phyloP scores from a whole-genome alignment of 208 protist genomes.

The Trypanosoma vivax region DNA sequence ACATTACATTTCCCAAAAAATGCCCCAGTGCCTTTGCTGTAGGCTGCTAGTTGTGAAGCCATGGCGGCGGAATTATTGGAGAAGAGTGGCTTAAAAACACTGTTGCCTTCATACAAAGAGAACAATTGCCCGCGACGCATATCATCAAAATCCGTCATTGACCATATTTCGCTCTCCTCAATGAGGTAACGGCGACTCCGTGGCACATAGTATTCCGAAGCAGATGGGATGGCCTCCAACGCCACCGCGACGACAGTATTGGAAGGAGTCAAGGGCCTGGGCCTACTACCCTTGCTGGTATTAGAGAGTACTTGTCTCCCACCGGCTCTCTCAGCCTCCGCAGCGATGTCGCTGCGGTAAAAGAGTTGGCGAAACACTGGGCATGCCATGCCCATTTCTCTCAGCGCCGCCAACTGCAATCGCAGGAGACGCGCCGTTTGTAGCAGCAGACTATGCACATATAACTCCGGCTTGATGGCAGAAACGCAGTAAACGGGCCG shows the following conservation, averaged over 20 bases:
- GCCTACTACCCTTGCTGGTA: neutral
- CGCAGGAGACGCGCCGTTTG: slow-evolving; percentile 16
- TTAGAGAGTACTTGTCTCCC: neutral
- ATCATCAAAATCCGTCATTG: slow-evolving; percentile 28
- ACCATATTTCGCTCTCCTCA: slow-evolving; percentile 33
- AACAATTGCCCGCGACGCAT: slow-evolving; percentile 16
- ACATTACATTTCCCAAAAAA: slow-evolving; percentile 4
- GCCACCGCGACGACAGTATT: too few relatives aligned
- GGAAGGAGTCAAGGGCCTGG: too few relatives aligned
- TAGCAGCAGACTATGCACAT: slow-evolving; percentile 12
- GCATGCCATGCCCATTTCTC: slow-evolving; percentile 27
- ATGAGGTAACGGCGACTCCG: slow-evolving; percentile 22
- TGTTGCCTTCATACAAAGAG: neutral
- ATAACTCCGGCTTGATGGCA: slow-evolving; percentile 25
- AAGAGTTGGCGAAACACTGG: slow-evolving; percentile 19
- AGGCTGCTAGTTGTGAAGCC: slow-evolving; percentile 1
- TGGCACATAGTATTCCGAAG: slow-evolving; percentile 17
- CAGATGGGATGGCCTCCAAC: neutral
- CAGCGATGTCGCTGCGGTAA: slow-evolving; percentile 16
- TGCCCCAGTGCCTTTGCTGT: neutral
- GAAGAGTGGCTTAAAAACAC: neutral
- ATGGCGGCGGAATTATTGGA: neutral
- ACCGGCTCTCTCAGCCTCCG: neutral
- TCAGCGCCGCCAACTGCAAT: slow-evolving; percentile 21
- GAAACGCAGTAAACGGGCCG: slow-evolving; percentile 29